These are phyloP conservation scores for Pleurotus tuoliensis DNA, from an alignment of 768 basidiomycete genomes.

Conservation along the genomic window DNA sequence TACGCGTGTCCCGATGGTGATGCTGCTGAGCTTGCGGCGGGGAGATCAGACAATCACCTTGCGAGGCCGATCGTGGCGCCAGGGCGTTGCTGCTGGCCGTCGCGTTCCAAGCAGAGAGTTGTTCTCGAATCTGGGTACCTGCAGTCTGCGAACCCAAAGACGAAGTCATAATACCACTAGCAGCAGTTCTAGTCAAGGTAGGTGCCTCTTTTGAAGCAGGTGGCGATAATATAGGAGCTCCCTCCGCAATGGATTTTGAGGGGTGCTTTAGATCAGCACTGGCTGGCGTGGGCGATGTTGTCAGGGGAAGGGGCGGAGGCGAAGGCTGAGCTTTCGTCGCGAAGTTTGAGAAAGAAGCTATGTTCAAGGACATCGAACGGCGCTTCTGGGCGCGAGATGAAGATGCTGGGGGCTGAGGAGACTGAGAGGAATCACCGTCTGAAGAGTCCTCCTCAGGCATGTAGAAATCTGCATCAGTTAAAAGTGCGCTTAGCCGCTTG, in stretches of 20 bases:
- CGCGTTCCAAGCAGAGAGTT: constrained; percentile 46
- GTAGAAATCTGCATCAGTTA: constrained; percentile 63
- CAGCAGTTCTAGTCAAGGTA: constrained; percentile 36
- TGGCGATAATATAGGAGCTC: constrained; percentile 20
- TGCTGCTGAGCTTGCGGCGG: constrained; percentile 16
- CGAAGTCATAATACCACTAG: constrained; percentile 38
- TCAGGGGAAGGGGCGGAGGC: constrained; percentile 18
- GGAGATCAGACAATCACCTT: background rate
- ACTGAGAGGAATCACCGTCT: constrained; percentile 7
- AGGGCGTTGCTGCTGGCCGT: constrained; percentile 13
- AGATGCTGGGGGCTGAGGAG: constrained; percentile 35
- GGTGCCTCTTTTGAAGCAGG: constrained; percentile 32
- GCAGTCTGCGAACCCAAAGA: constrained; percentile 28
- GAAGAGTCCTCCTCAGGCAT: constrained; percentile 59
- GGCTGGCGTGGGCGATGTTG: constrained; percentile 17
- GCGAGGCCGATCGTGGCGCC: background rate
- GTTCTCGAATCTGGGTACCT: constrained; percentile 41
- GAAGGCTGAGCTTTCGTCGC: constrained; percentile 18
- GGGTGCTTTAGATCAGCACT: constrained; percentile 24
- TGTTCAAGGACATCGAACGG: constrained; percentile 63
- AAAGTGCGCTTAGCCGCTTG: constrained; percentile 64
- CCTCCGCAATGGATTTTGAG: constrained; percentile 32
- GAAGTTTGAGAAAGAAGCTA: constrained; percentile 27
- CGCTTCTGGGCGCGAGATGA: constrained; percentile 49
- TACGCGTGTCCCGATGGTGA: constrained; percentile 14